Conservation (phyloP, 2,329 filamentous ascomycete genomes). For the Trichoderma asperellum region DNA sequence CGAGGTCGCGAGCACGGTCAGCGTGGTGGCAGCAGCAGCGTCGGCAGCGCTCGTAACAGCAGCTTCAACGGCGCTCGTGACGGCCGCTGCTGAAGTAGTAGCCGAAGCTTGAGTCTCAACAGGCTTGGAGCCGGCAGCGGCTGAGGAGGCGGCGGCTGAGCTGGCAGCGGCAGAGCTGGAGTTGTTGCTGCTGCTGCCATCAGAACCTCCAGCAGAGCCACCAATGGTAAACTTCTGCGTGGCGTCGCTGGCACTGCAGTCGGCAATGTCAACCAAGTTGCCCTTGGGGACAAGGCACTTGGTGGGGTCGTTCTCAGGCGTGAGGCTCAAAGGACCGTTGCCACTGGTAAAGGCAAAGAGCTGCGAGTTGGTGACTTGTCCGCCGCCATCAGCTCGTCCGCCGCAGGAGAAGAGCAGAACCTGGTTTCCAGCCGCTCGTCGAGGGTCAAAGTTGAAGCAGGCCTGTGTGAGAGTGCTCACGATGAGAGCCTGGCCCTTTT, state of each 20-base stretch:
- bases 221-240: conserved; percentile 49
- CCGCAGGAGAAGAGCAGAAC: conserved; percentile 63
- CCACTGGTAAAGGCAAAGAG: conserved; percentile 53
- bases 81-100: neutral
- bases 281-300: conserved; percentile 54
- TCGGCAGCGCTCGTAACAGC: neutral
- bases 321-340: conserved; percentile 48
- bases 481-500: conserved; percentile 51
- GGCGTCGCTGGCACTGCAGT: conserved; percentile 46
- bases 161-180: neutral
- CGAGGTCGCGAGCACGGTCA: conserved; percentile 39
- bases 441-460: conserved; percentile 61
- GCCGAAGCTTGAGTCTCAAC: neutral
- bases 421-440: conserved; percentile 55
- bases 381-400: conserved; percentile 58
- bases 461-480: conserved; percentile 62
- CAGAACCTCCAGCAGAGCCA: conserved; percentile 24
- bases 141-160: neutral
- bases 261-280: conserved; percentile 49
- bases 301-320: conserved; percentile 50
- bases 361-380: conserved; percentile 56
- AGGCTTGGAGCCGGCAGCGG: conserved; percentile 1
- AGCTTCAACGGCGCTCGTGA: neutral
- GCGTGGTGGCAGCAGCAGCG: neutral
- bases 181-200: neutral